phyloP scores from a whole-genome alignment of 768 basidiomycete genomes.

The Suillus subaureus region DNA sequence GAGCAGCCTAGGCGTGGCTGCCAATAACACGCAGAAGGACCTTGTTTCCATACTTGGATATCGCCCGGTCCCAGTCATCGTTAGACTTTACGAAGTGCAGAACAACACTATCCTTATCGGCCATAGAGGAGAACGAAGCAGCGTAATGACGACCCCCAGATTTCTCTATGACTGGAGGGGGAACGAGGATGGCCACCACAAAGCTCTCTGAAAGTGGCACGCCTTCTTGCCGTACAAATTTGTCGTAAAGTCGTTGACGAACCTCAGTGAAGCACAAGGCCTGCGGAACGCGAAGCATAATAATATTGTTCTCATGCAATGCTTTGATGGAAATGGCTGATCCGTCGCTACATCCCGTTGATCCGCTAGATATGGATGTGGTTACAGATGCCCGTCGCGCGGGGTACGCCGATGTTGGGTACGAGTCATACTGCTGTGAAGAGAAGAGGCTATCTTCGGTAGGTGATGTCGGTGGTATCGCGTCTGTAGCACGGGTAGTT shows the following conservation, averaged over 20 bases:
- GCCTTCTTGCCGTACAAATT: conserved; percentile 65
- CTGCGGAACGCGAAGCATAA: conserved; percentile 59
- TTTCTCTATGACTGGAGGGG: conserved; percentile 24
- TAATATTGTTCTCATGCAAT: conserved; percentile 58
- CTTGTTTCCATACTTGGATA: conserved; percentile 48
- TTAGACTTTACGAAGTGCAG: conserved; percentile 54
- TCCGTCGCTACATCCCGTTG: conserved; percentile 30
- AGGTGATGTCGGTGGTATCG: conserved; percentile 23
- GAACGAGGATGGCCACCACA: conserved; percentile 54
- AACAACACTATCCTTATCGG: conserved; percentile 20
- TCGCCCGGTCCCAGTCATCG: conserved; percentile 60
- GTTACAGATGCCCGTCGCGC: conserved; percentile 30
- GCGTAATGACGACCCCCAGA: conserved; percentile 29
- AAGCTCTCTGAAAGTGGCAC: conserved; percentile 56
- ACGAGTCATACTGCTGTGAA: conserved; percentile 8
- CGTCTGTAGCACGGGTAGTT: conserved; percentile 22
- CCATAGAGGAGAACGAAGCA: conserved; percentile 38
- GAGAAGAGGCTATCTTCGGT: conserved; percentile 11
- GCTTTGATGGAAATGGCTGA: conserved; percentile 61
- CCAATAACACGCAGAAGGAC: conserved; percentile 55
- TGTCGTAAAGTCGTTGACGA: conserved; percentile 60
- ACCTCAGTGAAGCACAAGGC: conserved; percentile 52
- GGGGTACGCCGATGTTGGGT: conserved; percentile 14
- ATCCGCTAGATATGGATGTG: conserved; percentile 41
- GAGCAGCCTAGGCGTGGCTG: conserved; percentile 23